Evolutionary conservation across 73 alveolate genomes (phyloP).

Genomic region (Symbiodinium pilosum): DNA sequence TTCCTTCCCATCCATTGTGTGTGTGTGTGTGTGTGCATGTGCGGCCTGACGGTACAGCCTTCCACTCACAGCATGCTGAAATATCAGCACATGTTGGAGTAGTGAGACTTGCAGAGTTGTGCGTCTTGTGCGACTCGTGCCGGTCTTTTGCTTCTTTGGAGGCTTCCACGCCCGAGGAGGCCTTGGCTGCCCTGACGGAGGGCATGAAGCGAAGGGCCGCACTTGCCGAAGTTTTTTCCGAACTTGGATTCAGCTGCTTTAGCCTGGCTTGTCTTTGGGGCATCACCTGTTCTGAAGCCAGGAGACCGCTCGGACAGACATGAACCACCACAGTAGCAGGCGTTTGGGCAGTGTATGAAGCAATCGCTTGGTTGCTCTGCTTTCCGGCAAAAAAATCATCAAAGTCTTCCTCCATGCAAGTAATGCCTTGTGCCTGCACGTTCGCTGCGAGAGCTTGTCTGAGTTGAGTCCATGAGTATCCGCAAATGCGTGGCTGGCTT

Average conservation of each 20-base stretch:
- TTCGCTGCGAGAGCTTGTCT: background rate
- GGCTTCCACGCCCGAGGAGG: conserved; percentile 28
- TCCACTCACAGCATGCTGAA: too few relatives aligned
- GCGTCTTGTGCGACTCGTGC: too few relatives aligned
- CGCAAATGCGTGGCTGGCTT: too few relatives aligned
- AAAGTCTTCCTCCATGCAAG: too few relatives aligned
- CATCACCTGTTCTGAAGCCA: background rate
- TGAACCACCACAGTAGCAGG: conserved; percentile 50
- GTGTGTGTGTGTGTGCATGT: too few relatives aligned
- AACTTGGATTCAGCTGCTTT: too few relatives aligned
- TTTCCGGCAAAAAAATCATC: background rate
- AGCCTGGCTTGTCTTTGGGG: background rate
- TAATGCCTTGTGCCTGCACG: too few relatives aligned
- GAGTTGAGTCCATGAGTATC: too few relatives aligned
- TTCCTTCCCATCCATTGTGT: too few relatives aligned
- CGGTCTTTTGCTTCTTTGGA: background rate
- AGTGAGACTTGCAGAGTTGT: too few relatives aligned
- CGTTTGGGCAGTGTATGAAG: background rate
- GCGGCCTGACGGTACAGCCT: too few relatives aligned
- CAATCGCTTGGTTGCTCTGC: background rate
- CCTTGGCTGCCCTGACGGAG: conserved; percentile 11
- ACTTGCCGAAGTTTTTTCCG: background rate
- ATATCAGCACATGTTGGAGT: too few relatives aligned
- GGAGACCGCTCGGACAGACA: conserved; percentile 33
- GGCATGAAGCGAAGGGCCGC: conserved; percentile 32